Base-by-base conservation (phyloP, 2,329 filamentous ascomycete species). In the Talaromyces piceae region DNA sequence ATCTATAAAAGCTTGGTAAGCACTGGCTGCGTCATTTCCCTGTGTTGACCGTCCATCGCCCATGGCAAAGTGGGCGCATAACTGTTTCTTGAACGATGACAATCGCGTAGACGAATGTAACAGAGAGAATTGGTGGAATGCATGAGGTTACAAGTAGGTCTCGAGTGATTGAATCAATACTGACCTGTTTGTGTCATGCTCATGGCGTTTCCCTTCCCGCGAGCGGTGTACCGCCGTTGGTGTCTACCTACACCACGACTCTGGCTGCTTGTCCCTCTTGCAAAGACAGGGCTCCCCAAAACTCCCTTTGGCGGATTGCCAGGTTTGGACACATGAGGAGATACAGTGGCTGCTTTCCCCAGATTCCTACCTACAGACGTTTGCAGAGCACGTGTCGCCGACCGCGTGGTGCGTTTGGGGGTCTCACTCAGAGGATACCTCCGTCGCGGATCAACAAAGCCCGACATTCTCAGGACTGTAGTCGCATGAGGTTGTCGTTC, bases 361-460 rank as follows among this genome's bases (percentile, higher is more conserved):
- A 26, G 16, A 12, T 33, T 41, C 28, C 22, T 49, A 18, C 11
- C 18, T 7, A 33, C 23, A 4, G 50, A 27, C n/a, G 45, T 26
- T 44, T 33, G 50, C 27, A 41, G 25, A 16, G 41, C n/a, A 9
- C 26, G 27, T 26, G 47, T 22, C 28, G 12, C 43, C 51, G 51
- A 53, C 51, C 51, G 51, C 31, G 51, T 53, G 33, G 16, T 45
- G 13, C 51, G n/a, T 43, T 22, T 25, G 4, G 51, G 51, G 26
- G 41, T 52, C 31, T 45, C 31, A 18, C 30, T 20, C 22, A 41
- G 16, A 6, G 45, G 50, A 47, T 52, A 53, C 41, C 41, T 49
- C 7, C 25, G 13, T 4, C 18, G 13, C 25, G 47, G 41, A 41
- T 53, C 39, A 43, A 46, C 30, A 45, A 46, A 49, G 27, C 26